These are phyloP conservation scores for Neocucurbitaria cava DNA, from an alignment of 2,329 filamentous ascomycete species.

Conservation along the genomic window DNA sequence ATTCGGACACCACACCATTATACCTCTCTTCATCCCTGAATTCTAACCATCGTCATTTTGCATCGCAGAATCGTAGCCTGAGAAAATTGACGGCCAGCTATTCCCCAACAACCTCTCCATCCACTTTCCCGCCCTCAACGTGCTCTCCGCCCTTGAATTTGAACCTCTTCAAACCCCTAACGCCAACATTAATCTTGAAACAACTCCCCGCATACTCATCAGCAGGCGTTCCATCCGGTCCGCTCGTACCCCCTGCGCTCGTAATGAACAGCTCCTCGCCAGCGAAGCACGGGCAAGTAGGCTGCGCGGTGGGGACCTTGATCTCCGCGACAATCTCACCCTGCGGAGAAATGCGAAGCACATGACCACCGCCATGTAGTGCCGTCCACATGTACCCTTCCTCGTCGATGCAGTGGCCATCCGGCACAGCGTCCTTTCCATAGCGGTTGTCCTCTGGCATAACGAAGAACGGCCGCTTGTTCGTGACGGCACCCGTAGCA, in stretches of 20 bases:
- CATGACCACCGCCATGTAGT: constrained; percentile 78
- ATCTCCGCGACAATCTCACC: constrained; percentile 79
- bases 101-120: constrained; percentile 35
- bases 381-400: constrained; percentile 90
- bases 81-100: background rate
- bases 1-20: background rate
- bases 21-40: background rate
- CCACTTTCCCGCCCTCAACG: constrained; percentile 38
- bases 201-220: constrained; percentile 72
- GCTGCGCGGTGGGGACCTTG: constrained; percentile 75
- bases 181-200: constrained; percentile 79
- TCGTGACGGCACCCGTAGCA: constrained; percentile 68
- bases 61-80: background rate
- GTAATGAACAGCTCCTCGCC: constrained; percentile 80
- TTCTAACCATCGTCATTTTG: background rate
- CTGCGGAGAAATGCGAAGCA: constrained; percentile 74
- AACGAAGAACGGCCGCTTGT: constrained; percentile 75
- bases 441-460: constrained; percentile 63
- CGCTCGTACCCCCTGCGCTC: constrained; percentile 61
- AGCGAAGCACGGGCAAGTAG: constrained; percentile 82
- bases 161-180: constrained; percentile 60
- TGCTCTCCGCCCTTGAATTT: constrained; percentile 42
- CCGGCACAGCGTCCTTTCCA: constrained; percentile 65
- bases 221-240: constrained; percentile 66
- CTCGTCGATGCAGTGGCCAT: constrained; percentile 84